Base-by-base conservation (phyloP, 2,329 filamentous ascomycete genomes). In the Chaetomium olivaceum region DNA sequence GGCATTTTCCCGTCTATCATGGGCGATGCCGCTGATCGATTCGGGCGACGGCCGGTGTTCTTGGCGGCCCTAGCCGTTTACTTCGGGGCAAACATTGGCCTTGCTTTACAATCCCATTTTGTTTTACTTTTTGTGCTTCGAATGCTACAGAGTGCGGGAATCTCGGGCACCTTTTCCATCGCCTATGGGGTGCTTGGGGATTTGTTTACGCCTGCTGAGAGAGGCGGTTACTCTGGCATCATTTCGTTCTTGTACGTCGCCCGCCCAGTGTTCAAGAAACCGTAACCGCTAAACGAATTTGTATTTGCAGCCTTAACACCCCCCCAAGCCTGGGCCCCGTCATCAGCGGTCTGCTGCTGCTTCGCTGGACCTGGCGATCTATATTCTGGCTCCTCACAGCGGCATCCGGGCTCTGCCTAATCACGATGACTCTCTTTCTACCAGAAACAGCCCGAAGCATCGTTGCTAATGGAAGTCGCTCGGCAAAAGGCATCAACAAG, bases 1-100 rank as follows among this genome's bases (percentile, higher is more conserved):
- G 81, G 75, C 6, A 68, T 82, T 4, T 62, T 64, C 19, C 70
- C 66, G 7, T 46, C 67, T 6, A 21, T 69, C n/a, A 43, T 62
- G 27, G 68, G 68, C 9, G 59, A 64, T 50, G 54, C 62, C 6
- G 64, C 69, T 8, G 69, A 71, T 50, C 39, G 55, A 3, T 54
- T 52, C 4, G 68, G 69, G 19, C 64, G 69, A 3, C 52, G 69
- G 33, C 57, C 62, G 1, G 60, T 63, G 1, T 68, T 64, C 50
- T 43, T 68, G 12, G n/a, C 52, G 11, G 59, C 58, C 1, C 54
- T 71, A 11, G 29, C 46, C 14, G 36, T 66, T 4, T 65, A 66
- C 27, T 14, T 62, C 12, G 60, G 33, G 60, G 54, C 54, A 21
- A 57, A 57, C n/a, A 39, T 57, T 21, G 54, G 54, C n/a, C 29